A percentile compares a stretch with the other conserved stretches of the same genome.
Evolutionary conservation across 2,329 filamentous ascomycete genomes (phyloP).

Genomic region (Fusarium guadeloupense): DNA sequence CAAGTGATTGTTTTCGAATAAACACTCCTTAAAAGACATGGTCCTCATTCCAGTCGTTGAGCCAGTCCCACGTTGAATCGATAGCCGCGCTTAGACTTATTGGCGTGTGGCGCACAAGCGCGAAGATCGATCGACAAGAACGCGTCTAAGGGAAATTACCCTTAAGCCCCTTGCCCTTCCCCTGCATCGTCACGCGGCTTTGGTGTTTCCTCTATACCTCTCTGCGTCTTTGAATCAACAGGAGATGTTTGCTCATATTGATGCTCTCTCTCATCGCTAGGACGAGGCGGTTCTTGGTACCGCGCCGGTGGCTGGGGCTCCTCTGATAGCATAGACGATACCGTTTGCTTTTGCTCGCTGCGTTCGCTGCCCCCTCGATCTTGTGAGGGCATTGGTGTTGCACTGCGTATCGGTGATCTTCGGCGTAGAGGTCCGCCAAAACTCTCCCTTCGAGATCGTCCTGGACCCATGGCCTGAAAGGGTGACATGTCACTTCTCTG

Average conservation of each 20-base stretch:
- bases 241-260: conserved; percentile 27
- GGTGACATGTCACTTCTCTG: conserved; percentile 52
- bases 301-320: conserved; percentile 29
- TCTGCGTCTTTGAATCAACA: conserved; percentile 20
- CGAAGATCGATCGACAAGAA: conserved; percentile 22
- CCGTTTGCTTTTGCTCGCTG: conserved; percentile 47
- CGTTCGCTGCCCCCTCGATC: conserved; percentile 40
- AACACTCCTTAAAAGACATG: not conserved
- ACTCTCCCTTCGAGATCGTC: conserved; percentile 39
- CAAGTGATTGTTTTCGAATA: conserved; percentile 18
- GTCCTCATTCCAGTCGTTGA: conserved; percentile 3
- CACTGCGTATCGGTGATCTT: conserved; percentile 40
- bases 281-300: conserved; percentile 19
- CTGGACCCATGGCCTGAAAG: conserved; percentile 43
- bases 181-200: conserved; percentile 29
- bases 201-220: conserved; percentile 18
- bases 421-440: conserved; percentile 40
- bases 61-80: not conserved
- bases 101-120: conserved; percentile 31
- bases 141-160: conserved; percentile 26
- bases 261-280: conserved; percentile 23
- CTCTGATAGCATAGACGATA: conserved; percentile 48
- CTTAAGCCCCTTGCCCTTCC: conserved; percentile 24
- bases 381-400: conserved; percentile 34
- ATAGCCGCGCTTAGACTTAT: conserved; percentile 1